Evolutionary conservation across 352 stramenopile genomes (phyloP).

Genomic region (Phytophthora sansomeana): DNA sequence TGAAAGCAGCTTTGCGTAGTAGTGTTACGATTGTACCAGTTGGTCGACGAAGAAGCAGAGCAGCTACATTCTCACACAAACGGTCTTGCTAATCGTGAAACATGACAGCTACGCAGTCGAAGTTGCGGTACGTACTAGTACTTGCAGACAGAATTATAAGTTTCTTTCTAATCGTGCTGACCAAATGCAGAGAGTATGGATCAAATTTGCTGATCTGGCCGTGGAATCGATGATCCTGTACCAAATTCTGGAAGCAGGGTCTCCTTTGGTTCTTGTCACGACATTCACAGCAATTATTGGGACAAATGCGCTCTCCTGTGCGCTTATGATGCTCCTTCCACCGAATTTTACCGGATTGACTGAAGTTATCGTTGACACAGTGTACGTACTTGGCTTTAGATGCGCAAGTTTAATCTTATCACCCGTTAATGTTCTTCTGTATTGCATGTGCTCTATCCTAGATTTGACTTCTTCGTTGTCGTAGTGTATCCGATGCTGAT

Average conservation of each 20-base stretch:
- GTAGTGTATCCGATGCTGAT: slow-evolving; percentile 41
- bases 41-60: background rate
- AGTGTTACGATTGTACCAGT: background rate
- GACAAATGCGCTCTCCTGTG: slow-evolving; percentile 7
- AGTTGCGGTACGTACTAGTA: background rate
- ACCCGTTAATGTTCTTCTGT: background rate
- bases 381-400: slow-evolving; percentile 5
- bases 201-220: slow-evolving; percentile 9
- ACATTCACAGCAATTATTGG: slow-evolving; percentile 5
- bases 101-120: background rate
- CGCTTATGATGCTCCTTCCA: slow-evolving; percentile 3
- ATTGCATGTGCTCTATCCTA: slow-evolving; percentile 12
- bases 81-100: background rate
- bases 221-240: slow-evolving; percentile 3
- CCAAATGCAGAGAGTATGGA: slow-evolving; percentile 5
- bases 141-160: background rate
- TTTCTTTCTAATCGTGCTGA: background rate
- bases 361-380: slow-evolving; percentile 14
- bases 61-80: background rate
- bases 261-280: background rate
- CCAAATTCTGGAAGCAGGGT: slow-evolving; percentile 17
- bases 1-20: background rate
- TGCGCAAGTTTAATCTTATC: background rate
- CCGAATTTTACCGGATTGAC: background rate
- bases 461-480: slow-evolving; percentile 37